Percentiles rank a stretch among this genome's conserved stretches.
Conservation (phyloP, 768 basidiomycete genomes). For the Psilocybe cubensis region DNA sequence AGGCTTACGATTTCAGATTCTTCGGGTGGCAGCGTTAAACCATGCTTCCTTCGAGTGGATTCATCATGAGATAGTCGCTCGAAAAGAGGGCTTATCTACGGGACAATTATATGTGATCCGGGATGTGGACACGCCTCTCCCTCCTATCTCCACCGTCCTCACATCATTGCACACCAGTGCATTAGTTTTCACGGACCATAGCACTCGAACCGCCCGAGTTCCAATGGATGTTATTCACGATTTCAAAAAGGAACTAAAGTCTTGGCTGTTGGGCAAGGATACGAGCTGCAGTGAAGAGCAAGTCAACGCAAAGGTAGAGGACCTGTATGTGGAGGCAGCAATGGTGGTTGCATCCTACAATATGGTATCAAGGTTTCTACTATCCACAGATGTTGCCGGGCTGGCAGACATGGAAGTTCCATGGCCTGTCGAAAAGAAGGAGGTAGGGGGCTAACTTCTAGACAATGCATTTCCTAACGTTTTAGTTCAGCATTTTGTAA, state of each 20-base stretch:
- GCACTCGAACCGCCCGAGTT: conserved; percentile 51
- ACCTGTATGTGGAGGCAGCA: conserved; percentile 57
- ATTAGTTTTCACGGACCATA: conserved; percentile 61
- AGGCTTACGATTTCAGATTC: conserved; percentile 36
- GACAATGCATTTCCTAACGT: not conserved
- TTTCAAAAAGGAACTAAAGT: conserved; percentile 42
- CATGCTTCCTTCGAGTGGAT: conserved; percentile 59
- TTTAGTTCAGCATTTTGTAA: conserved; percentile 38
- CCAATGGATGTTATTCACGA: conserved; percentile 41
- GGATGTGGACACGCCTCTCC: conserved; percentile 45
- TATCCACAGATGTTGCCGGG: conserved; percentile 64
- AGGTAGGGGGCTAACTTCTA: conserved; percentile 30
- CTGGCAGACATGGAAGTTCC: conserved; percentile 47
- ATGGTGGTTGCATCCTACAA: conserved; percentile 62
- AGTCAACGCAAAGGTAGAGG: conserved; percentile 35
- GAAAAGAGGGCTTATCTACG: conserved; percentile 51
- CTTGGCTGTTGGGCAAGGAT: conserved; percentile 20
- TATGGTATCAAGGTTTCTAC: conserved; percentile 71
- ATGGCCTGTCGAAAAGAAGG: conserved; percentile 51
- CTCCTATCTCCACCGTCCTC: conserved; percentile 43
- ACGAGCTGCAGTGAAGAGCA: conserved; percentile 21
- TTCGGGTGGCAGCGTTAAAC: conserved; percentile 55
- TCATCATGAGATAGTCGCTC: conserved; percentile 55
- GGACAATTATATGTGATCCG: conserved; percentile 60
- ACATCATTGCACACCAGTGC: conserved; percentile 54